Evolutionary conservation across 371 early-diverging fungal genomes (phyloP), one percentile per base, ranked within the genome.

Genomic region (Syncephalis plumigaleata): DNA sequence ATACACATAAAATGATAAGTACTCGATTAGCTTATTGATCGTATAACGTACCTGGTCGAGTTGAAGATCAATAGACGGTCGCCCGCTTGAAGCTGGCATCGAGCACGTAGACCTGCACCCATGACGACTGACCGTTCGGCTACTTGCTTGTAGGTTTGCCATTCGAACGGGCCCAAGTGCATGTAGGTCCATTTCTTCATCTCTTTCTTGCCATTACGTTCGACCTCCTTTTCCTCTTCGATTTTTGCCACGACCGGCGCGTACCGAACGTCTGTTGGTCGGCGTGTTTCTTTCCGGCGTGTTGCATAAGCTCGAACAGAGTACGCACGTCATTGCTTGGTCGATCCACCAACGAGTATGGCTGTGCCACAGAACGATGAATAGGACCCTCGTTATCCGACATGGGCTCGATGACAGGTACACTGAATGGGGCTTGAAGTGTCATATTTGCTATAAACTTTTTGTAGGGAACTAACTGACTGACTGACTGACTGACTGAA

Each of bases 181-280:
- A 71, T 74, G 58, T 66, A 85, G 44, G 76, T 79, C 88, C 88
- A 91, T n/a, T 55, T 74, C 58, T 88, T 88, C 47, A 50, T 76
- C 54, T 84, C 81, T 50, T 61, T 75, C 20, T 55, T 66, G 49
- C 76, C 73, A 16, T 67, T 60, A 57, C 81, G 81, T 27, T 63
- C 69, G 40, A 89, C 63, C 44, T 79, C 70, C 66, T 87, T 87
- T 42, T 76, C 71, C 56, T 89, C 87, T 49, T 79, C 75, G 46
- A 81, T 52, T 39, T 72, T 65, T 21, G 70, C 59, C 42, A 77
- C 66, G 45, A 84, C 45, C 39, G 64, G 56, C 91, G 79, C 42
- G 68, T 67, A 26, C 87, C 88, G 51, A 87, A 71, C 31, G 49
- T 48, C 40, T 68, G 58, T 50, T 70, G 63, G 50, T 64, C 63